Evolutionary conservation across 2,329 filamentous ascomycete genomes (phyloP).

Genomic region (Sporothrix mexicana): DNA sequence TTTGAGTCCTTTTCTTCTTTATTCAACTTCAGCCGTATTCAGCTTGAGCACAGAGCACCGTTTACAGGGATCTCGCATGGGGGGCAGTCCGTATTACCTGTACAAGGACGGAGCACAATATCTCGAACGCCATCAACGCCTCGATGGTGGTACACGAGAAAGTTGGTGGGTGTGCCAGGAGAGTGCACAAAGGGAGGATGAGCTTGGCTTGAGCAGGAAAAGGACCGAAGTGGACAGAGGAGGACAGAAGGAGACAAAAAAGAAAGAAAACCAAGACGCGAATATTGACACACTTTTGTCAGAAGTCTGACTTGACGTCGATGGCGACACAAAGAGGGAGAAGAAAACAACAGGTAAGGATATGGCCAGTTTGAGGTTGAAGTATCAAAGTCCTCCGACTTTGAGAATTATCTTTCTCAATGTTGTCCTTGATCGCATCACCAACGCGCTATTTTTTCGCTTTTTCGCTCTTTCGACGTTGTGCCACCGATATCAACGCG

Average conservation of each 20-base stretch:
- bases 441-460: too few species aligned
- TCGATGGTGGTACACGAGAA: background rate
- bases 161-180: too few species aligned
- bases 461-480: too few species aligned
- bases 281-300: background rate
- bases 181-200: too few species aligned
- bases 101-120: background rate
- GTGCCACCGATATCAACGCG: too few species aligned
- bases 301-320: background rate
- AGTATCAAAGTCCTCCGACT: background rate
- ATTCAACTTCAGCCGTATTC: constrained; percentile 2
- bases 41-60: background rate
- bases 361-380: background rate
- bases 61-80: constrained; percentile 3
- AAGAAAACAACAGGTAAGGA: background rate
- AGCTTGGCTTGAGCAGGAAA: background rate
- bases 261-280: background rate
- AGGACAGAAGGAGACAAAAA: too few species aligned
- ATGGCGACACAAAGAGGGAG: constrained; percentile 11
- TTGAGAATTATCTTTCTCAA: background rate
- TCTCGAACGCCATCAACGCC: constrained; percentile 5
- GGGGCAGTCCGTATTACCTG: constrained; percentile 7
- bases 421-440: too few species aligned
- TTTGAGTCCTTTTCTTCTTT: background rate
- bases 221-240: background rate